Evolutionary conservation across 1,139 yeast species (phyloP), one percentile per base, ranked within the genome.

Genomic region (Kazachstania sp.): DNA sequence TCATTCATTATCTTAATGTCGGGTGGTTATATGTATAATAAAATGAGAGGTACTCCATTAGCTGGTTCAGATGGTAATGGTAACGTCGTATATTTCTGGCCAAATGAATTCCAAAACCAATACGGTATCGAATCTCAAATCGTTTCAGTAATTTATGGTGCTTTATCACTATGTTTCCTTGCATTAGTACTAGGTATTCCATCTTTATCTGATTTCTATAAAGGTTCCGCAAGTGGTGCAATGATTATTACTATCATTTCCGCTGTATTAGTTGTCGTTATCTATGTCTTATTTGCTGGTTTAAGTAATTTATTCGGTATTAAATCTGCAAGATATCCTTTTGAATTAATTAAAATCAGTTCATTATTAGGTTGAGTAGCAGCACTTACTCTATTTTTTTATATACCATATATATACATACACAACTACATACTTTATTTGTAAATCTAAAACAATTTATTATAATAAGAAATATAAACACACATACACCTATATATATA

Each of bases 1-100:
- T 70, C 86, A 20, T 70, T 84, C 40, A 75, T 86, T 28, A 71
- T 90, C 52, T 69, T 88, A 58, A 86, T 90, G 71, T 81, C 79
- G 45, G 74, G 94, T 12, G 98, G 98, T 15, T 86, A 88, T 68
- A 92, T 92, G 98, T 92, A 80, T 75, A 88, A 87, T 65, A 78
- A 79, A 57, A 92, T 92, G 54, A 79, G 97, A 64, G 77, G 77
- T 39, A 75, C 82, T 8, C 95, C 87, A 18, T 84, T 81, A 59
- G 72, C 83, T 35, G 81, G 79, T 50, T 75, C 75, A 42, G 74
- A 72, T 46, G 72, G 71, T 8, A 69, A 75, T 44, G 92, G 90
- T 29, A 67, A 67, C 3, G 72, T 76, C 3, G 74, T 76, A 39
- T 88, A 86, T 63, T 78, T 90, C 59, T 59, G 71, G 9, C 73